Conservation (phyloP, 495 filamentous ascomycete species). For the Podospora anserina region DNA sequence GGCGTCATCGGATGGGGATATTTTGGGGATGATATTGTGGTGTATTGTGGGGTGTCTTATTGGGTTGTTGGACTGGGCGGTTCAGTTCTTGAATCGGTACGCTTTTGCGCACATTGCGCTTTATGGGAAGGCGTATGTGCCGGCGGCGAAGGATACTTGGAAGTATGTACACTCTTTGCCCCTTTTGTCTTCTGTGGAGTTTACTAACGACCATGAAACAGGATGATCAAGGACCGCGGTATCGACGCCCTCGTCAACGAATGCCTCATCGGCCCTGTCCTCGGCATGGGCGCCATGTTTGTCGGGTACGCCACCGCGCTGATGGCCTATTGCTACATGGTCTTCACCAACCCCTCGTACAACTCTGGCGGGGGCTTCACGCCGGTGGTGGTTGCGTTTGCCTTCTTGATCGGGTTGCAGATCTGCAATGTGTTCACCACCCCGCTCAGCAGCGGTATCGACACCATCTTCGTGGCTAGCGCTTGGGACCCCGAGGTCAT, state of each 20-base stretch:
- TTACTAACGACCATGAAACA: conserved; percentile 25
- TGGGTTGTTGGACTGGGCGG: conserved; percentile 75
- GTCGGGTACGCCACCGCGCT: conserved; percentile 79
- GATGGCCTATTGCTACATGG: conserved; percentile 78
- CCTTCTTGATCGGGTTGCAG: conserved; percentile 82
- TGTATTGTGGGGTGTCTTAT: conserved; percentile 75
- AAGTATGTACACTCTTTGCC: conserved; percentile 37
- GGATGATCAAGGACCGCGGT: conserved; percentile 85
- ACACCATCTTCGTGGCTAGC: conserved; percentile 83
- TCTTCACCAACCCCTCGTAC: conserved; percentile 70
- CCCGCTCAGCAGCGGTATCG: conserved; percentile 66
- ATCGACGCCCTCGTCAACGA: conserved; percentile 88
- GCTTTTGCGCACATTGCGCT: conserved; percentile 90
- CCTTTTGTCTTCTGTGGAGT: not conserved
- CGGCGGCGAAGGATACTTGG: conserved; percentile 85
- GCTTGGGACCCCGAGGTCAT: conserved; percentile 88
- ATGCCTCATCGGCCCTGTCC: conserved; percentile 82
- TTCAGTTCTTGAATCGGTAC: conserved; percentile 76
- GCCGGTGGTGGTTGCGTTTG: conserved; percentile 72
- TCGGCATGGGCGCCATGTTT: conserved; percentile 83
- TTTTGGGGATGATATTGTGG: conserved; percentile 61
- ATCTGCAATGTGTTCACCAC: conserved; percentile 85
- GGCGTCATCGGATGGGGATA: conserved; percentile 63
- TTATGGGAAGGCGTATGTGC: conserved; percentile 82
- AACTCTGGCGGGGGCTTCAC: conserved; percentile 61